Base-by-base conservation (phyloP, 495 filamentous ascomycete genomes). In the Gamarada debralockiae region DNA sequence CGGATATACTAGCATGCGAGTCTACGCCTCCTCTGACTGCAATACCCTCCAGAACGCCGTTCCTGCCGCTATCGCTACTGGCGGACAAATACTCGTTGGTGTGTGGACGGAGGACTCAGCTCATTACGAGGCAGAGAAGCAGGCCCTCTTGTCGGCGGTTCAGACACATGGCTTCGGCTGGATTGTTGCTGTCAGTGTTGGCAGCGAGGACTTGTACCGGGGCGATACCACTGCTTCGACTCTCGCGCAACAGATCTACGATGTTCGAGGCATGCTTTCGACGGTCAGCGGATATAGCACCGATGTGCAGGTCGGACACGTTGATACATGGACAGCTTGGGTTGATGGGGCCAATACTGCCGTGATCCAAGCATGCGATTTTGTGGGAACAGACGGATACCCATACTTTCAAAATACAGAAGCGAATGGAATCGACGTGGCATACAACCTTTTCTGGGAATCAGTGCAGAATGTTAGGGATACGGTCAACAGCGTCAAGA, bases 251-350 rank as follows among this genome's bases (percentile, higher is more conserved):
- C 54, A 61, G 38, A 55, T 61, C n/a, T 55, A 58, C 33, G 54
- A 61, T 38, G 55, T 61, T 31, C 46, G 59, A 24, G 55, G 59
- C 4, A 60, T 60, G 58, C 47, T 60, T 6, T 49, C 58, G 1
- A 60, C 58, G 4, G 58, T 60, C 12, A 9, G 27, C 7, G 58
- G 58, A 15, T 55, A 56, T 27, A 53, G 9, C n/a, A 72, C 71
- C 29, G 64, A 62, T 40, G 72, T 73, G 21, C 73, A 81, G n/a
- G 73, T 95, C 59, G 91, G 90, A 41, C 89, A 95, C 67, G 90
- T 93, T 61, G 91, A 96, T 69, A 95, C 90, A 44, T 95, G 90
- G 90, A 88, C 84, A 25, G 81, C 82, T 54, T 95, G 84, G 83
- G 82, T 84, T 60, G 84, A 93, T 65, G 63, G 70, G 38, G 74